Evolutionary conservation across 257 asterid species (phyloP).

Genomic region (Thymus mandschuricus): DNA sequence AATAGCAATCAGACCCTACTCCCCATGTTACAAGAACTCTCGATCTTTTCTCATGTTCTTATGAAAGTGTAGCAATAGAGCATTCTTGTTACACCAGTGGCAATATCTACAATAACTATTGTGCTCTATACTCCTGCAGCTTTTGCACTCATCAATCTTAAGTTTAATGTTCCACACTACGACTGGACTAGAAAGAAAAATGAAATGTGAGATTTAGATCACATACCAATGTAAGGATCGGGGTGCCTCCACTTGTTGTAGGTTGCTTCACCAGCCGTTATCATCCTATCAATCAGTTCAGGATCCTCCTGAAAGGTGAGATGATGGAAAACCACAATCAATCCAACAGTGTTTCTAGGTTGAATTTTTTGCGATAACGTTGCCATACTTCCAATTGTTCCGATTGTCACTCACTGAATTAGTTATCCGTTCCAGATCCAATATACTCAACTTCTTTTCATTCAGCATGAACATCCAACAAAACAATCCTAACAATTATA

Average conservation of each 20-base stretch:
- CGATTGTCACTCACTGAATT: background rate
- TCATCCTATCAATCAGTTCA: conserved; percentile 83
- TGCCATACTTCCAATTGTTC: background rate
- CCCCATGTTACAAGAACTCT: background rate
- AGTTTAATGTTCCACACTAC: background rate
- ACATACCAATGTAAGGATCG: conserved; percentile 91
- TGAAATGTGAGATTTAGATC: background rate
- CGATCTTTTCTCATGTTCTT: background rate
- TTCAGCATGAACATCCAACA: background rate
- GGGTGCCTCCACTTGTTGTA: conserved; percentile 90
- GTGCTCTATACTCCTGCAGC: background rate
- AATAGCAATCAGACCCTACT: background rate
- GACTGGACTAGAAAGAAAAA: background rate
- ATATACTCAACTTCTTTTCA: background rate
- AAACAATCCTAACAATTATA: background rate
- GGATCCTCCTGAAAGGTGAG: conserved; percentile 66
- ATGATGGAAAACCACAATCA: background rate
- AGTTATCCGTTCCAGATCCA: conserved; percentile 2
- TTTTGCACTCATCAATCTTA: conserved; percentile 7
- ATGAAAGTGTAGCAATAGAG: background rate
- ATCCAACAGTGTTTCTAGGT: background rate
- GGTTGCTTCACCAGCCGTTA: conserved; percentile 68
- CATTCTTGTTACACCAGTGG: background rate
- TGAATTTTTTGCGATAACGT: background rate
- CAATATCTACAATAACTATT: background rate